These are phyloP conservation scores for Neltuma alba DNA, from an alignment of 306 rosid genomes.

Conservation along the genomic window DNA sequence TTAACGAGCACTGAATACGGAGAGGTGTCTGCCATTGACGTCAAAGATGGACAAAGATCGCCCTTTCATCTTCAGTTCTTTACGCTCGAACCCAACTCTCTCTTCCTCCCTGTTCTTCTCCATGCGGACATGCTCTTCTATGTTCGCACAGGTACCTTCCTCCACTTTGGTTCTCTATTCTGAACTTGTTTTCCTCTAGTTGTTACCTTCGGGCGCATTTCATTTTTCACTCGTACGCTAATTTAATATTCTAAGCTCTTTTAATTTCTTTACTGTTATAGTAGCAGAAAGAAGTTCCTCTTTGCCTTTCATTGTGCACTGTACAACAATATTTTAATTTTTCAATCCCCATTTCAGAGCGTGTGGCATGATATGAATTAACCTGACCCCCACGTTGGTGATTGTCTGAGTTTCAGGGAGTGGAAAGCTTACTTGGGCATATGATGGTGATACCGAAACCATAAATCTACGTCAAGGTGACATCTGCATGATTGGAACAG, in stretches of 20 bases:
- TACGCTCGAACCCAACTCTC: conserved; percentile 81
- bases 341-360: too few relatives aligned
- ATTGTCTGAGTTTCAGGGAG: conserved; percentile 51
- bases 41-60: conserved; percentile 47
- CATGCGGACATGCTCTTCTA: conserved; percentile 80
- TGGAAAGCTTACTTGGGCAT: conserved; percentile 65
- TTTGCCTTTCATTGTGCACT: too few relatives aligned
- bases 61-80: conserved; percentile 76
- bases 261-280: too few relatives aligned
- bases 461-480: conserved; percentile 66
- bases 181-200: too few relatives aligned
- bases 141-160: conserved; percentile 64
- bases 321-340: too few relatives aligned
- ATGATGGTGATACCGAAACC: conserved; percentile 39
- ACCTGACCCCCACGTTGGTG: conserved; percentile 6
- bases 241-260: too few relatives aligned
- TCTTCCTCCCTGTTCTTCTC: conserved; percentile 87
- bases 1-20: conserved; percentile 61
- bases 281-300: too few relatives aligned
- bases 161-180: background rate
- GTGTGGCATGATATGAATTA: background rate
- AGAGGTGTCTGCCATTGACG: conserved; percentile 57
- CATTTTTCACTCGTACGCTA: too few relatives aligned
- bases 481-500: conserved; percentile 57
- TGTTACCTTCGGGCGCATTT: background rate